Evolutionary conservation across 495 filamentous ascomycete genomes (phyloP).

Genomic region (Ascobolus immersus): DNA sequence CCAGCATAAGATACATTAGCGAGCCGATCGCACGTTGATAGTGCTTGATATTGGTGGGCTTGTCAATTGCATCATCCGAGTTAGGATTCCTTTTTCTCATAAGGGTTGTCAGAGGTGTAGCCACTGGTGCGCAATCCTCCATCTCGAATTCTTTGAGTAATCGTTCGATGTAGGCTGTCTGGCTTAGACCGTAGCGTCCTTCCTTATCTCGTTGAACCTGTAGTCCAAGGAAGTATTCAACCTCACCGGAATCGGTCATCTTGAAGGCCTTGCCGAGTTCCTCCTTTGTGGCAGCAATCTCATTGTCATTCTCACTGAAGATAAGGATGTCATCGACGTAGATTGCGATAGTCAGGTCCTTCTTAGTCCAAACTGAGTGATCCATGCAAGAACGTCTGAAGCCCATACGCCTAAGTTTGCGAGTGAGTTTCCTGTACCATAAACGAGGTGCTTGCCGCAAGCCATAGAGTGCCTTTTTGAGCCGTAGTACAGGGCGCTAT

Average conservation of each 20-base stretch:
- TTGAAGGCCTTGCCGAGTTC: neutral
- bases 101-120: neutral
- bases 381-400: neutral
- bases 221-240: neutral
- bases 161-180: neutral
- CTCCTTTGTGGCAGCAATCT: neutral
- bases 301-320: neutral
- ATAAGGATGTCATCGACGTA: slow-evolving; percentile 2
- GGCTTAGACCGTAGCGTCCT: neutral
- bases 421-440: neutral
- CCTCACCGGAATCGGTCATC: neutral
- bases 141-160: neutral
- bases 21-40: neutral
- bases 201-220: neutral
- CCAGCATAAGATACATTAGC: neutral
- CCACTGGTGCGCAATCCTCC: neutral
- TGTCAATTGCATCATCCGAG: neutral
- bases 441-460: neutral
- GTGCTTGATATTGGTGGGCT: neutral
- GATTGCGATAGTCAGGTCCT: neutral
- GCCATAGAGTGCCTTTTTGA: neutral
- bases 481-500: too few species aligned
- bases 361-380: neutral
- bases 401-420: too few species aligned
- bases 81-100: neutral